Evolutionary conservation across 202 grass and related monocot species (phyloP), one percentile per base, ranked within the genome.

Genomic region (Zoysia matrella): DNA sequence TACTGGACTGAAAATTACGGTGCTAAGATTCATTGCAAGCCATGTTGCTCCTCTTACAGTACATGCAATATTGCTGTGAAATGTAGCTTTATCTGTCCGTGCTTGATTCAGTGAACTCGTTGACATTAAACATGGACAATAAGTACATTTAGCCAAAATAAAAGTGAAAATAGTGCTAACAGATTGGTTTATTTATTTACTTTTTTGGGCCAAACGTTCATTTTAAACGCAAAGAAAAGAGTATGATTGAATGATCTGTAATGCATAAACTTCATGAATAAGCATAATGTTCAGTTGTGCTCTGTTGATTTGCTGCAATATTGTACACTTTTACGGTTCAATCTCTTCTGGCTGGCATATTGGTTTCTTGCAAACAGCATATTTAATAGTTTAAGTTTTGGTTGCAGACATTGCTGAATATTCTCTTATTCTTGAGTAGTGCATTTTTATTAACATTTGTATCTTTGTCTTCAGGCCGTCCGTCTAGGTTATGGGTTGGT

Each of bases 401-500:
- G 6, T 92, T 77, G 44, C 47, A 75, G 39, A 45, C 48, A 61
- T 66, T 36, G 52, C 67, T 85, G 52, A 80, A 79, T 67, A 11
- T 71, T 46, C 62, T 81, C 43, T 68, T 58, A 0, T 82, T 80
- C 46, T 74, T 55, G 13, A 83, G 52, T 63, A 71, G 50, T 83
- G 48, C 51, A 69, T 71, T 81, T 58, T 2, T 74, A 40, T 78
- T 86, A 52, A 81, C 60, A 56, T 41, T 55, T 68, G 75, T 83
- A 42, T 82, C 76, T 76, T 60, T 65, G 78, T 67, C 72, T 65
- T 75, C 77, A 98, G 95, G 90, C 16, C 73, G 72, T 82, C 90
- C 86, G 1, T 90, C 80, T 65, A 95, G 84, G 83, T 55, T 98
- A 69, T 93, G 92, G 83, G 85, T 98, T 82, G 85, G 92, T 77